These are phyloP conservation scores for Phytophthora multivora DNA, from an alignment of 352 stramenopile species.

Conservation along the genomic window DNA sequence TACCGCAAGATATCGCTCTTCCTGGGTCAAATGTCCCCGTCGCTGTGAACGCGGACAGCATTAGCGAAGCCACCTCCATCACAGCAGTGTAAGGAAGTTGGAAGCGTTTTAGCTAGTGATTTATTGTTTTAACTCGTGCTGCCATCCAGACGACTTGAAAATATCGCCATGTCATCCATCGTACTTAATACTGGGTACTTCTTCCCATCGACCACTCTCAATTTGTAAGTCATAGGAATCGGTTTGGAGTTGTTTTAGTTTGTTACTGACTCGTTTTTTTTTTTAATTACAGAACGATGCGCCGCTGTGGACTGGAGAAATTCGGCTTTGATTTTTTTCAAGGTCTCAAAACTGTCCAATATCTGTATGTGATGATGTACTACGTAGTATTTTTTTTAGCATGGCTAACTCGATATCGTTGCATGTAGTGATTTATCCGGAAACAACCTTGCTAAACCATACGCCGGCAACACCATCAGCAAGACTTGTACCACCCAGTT, in stretches of 20 bases:
- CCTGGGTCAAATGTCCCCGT: conserved; percentile 30
- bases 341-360: conserved; percentile 23
- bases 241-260: background rate
- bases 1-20: conserved; percentile 28
- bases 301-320: conserved; percentile 43
- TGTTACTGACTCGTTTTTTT: background rate
- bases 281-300: conserved; percentile 32
- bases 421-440: conserved; percentile 39
- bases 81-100: conserved; percentile 26
- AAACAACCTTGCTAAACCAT: conserved; percentile 41
- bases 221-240: conserved; percentile 18
- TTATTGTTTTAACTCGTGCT: background rate
- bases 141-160: conserved; percentile 28
- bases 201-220: conserved; percentile 30
- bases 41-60: conserved; percentile 28
- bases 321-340: conserved; percentile 43
- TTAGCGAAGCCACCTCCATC: conserved; percentile 22
- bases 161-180: conserved; percentile 35
- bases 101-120: background rate
- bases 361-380: conserved; percentile 37
- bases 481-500: conserved; percentile 31
- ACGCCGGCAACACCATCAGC: conserved; percentile 33
- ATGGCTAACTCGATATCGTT: background rate
- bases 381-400: too few species aligned
- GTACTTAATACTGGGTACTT: conserved; percentile 27